Evolutionary conservation across 331 rosid genomes (phyloP).

Genomic region (Arachis monticola): DNA sequence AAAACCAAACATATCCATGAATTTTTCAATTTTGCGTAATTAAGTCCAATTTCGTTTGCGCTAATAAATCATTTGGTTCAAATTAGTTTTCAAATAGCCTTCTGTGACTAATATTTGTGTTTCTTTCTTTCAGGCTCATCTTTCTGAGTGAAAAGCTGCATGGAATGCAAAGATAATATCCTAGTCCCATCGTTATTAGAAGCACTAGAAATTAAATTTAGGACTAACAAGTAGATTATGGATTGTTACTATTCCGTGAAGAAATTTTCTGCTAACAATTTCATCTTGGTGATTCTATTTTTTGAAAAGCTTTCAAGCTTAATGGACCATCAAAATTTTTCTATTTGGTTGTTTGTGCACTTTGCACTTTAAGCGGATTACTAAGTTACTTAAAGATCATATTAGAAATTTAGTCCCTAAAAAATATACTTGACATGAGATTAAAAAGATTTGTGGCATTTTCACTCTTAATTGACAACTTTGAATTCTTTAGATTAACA

Average conservation of each 20-base stretch:
- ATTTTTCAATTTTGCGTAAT: neutral
- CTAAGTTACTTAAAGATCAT: neutral
- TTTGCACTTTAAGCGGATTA: neutral
- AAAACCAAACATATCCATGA: too few species aligned
- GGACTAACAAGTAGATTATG: neutral
- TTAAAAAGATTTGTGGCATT: too few species aligned
- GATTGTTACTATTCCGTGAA: neutral
- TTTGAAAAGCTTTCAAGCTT: too few species aligned
- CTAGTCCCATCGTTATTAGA: slow-evolving; percentile 30
- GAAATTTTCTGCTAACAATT: neutral
- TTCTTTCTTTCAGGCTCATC: slow-evolving; percentile 4
- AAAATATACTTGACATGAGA: too few species aligned
- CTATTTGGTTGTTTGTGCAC: neutral
- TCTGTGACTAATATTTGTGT: neutral
- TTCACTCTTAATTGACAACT: too few species aligned
- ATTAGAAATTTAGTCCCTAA: too few species aligned
- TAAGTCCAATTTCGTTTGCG: neutral
- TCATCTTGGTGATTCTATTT: too few species aligned
- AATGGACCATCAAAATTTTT: too few species aligned
- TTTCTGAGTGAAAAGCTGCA: slow-evolving; percentile 1
- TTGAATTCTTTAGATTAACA: too few species aligned
- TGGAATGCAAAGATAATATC: slow-evolving; percentile 27
- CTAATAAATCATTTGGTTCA: neutral
- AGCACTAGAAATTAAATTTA: neutral
- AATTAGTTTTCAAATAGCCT: neutral